These are phyloP conservation scores for Crithidia mellificae DNA, from an alignment of 208 protist species.

Conservation along the genomic window DNA sequence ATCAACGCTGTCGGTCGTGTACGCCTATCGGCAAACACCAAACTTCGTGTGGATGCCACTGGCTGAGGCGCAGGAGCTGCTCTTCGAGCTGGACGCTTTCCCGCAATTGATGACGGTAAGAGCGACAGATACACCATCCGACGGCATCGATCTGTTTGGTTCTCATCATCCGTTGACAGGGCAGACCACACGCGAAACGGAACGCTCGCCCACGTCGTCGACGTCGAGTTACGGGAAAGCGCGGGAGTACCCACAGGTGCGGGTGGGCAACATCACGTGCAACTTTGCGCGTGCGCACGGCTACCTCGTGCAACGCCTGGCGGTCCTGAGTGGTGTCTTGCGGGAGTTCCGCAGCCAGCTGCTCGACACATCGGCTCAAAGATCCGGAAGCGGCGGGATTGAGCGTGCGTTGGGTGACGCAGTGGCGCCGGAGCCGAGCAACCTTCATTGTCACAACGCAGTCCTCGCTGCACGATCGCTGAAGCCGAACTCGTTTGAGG, in stretches of 20 bases:
- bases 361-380: too few species aligned
- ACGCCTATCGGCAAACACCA: slow-evolving; percentile 62
- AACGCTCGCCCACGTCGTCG: slow-evolving; percentile 26
- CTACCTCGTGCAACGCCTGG: slow-evolving; percentile 69
- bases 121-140: too few species aligned
- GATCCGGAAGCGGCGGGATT: too few species aligned
- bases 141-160: too few species aligned
- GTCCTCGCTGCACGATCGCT: not conserved
- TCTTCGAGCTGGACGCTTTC: slow-evolving; percentile 51
- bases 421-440: not conserved
- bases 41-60: slow-evolving; percentile 86
- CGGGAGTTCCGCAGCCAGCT: slow-evolving; percentile 48
- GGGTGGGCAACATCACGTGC: slow-evolving; percentile 13
- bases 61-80: slow-evolving; percentile 68
- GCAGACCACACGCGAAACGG: not conserved
- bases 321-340: slow-evolving; percentile 70
- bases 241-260: slow-evolving; percentile 13
- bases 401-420: not conserved
- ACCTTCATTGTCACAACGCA: not conserved
- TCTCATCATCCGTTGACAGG: too few species aligned
- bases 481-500: not conserved
- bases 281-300: slow-evolving; percentile 42
- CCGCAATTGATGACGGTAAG: slow-evolving; percentile 32
- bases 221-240: slow-evolving; percentile 24
- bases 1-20: slow-evolving; percentile 63